Conservation (phyloP, 2,329 filamentous ascomycete species). For the Sclerotinia spermophila region DNA sequence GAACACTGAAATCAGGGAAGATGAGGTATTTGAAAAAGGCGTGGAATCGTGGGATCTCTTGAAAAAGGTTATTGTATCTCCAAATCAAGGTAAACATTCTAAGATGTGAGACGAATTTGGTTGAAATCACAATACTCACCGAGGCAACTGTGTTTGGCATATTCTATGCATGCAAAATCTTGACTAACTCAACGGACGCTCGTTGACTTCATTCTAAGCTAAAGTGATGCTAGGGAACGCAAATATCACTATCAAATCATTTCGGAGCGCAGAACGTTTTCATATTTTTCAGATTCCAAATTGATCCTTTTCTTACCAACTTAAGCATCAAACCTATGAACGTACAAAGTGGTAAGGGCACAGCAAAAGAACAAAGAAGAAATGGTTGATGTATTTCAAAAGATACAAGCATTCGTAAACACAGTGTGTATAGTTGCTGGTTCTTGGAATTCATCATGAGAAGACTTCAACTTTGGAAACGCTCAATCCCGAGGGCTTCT, state of each 20-base stretch:
- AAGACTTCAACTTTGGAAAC: neutral
- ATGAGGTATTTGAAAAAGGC: constrained; percentile 22
- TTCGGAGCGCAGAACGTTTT: too few species aligned
- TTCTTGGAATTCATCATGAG: neutral
- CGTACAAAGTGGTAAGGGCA: too few species aligned
- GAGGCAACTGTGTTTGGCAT: neutral
- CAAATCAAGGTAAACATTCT: neutral
- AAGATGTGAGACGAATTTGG: neutral
- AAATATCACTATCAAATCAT: too few species aligned
- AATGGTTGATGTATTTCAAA: neutral
- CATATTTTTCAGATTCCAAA: too few species aligned
- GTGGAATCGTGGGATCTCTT: constrained; percentile 21
- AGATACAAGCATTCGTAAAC: neutral
- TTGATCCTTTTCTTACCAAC: too few species aligned
- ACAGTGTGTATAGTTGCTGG: neutral
- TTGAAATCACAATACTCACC: neutral
- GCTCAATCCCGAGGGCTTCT: neutral
- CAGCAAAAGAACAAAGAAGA: neutral
- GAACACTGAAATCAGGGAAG: constrained; percentile 18
- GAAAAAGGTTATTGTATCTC: neutral
- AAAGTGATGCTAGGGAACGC: too few species aligned
- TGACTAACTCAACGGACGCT: neutral
- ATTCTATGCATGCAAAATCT: neutral
- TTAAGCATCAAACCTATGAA: too few species aligned
- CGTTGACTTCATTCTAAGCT: neutral